These are phyloP conservation scores for Entomortierella beljakovae DNA, from an alignment of 192 early-diverging fungal species.

Conservation along the genomic window DNA sequence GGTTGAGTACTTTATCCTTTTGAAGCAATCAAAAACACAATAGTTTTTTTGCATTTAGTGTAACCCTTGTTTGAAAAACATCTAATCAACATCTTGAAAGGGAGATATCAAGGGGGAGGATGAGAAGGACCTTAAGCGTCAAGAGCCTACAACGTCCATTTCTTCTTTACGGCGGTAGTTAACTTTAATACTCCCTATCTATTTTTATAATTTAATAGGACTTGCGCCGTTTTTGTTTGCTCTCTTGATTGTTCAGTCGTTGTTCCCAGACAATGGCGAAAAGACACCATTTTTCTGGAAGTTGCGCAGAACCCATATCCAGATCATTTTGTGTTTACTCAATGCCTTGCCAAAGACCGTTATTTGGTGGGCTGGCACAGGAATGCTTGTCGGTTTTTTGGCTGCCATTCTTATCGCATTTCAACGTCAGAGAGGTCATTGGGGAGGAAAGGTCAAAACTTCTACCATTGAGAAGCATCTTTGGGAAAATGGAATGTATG, in stretches of 20 bases:
- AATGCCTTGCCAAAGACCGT: conserved; percentile 62
- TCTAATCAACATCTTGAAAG: too few species aligned
- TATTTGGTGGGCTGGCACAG: conserved; percentile 67
- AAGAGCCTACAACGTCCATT: too few species aligned
- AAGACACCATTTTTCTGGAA: conserved; percentile 37
- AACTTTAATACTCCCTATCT: neutral
- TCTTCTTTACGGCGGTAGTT: too few species aligned
- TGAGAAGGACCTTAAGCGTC: too few species aligned
- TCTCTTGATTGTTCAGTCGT: conserved; percentile 59
- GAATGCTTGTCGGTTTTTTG: conserved; percentile 59
- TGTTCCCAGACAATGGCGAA: conserved; percentile 31
- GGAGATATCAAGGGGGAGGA: too few species aligned
- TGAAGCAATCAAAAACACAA: too few species aligned
- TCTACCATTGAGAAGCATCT: conserved; percentile 34
- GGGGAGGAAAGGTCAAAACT: conserved; percentile 41
- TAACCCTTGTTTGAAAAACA: too few species aligned
- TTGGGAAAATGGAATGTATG: conserved; percentile 27
- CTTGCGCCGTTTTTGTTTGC: conserved; percentile 64
- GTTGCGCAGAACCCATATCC: conserved; percentile 55
- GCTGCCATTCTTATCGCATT: conserved; percentile 47
- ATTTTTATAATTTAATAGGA: conserved; percentile 40
- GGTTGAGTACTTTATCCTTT: too few species aligned
- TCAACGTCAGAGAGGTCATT: conserved; percentile 32
- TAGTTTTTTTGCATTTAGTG: too few species aligned
- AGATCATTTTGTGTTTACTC: conserved; percentile 60